phyloP scores from a whole-genome alignment of 306 rosid species.

The Hippophae rhamnoides region DNA sequence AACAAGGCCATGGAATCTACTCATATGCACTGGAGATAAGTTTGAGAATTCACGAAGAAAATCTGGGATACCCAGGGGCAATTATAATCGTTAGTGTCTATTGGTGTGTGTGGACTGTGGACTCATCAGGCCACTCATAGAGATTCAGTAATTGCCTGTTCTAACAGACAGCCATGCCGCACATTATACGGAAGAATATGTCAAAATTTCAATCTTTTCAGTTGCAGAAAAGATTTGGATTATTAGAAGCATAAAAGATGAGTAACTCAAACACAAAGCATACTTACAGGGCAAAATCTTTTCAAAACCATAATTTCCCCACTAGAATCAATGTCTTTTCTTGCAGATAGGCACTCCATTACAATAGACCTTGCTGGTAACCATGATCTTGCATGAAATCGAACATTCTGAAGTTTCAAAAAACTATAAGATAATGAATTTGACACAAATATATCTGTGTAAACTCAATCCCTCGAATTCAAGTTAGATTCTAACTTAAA shows the following conservation, averaged over 20 bases:
- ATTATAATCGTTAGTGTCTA: no score
- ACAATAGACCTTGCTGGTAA: conserved; percentile 41
- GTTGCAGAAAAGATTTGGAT: no score
- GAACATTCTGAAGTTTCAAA: conserved; percentile 28
- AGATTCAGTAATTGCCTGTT: no score
- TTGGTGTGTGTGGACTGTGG: no score
- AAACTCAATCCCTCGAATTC: not conserved
- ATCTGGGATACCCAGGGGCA: no score
- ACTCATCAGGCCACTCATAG: no score
- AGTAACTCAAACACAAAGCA: not conserved
- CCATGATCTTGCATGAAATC: conserved; percentile 41
- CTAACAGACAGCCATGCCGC: no score
- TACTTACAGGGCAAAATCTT: conserved; percentile 47
- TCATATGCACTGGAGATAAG: no score
- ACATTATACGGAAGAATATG: no score
- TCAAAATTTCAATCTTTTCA: no score
- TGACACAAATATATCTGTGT: not conserved
- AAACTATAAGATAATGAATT: not conserved
- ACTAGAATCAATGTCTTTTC: conserved; percentile 36
- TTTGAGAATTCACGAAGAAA: no score
- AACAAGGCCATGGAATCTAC: no score
- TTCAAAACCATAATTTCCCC: conserved; percentile 41
- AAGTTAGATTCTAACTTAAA: not conserved
- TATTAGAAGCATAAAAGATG: not conserved
- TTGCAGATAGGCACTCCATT: conserved; percentile 39